phyloP scores from a whole-genome alignment of 441 rosid species.

The Monsonia emarginata region DNA sequence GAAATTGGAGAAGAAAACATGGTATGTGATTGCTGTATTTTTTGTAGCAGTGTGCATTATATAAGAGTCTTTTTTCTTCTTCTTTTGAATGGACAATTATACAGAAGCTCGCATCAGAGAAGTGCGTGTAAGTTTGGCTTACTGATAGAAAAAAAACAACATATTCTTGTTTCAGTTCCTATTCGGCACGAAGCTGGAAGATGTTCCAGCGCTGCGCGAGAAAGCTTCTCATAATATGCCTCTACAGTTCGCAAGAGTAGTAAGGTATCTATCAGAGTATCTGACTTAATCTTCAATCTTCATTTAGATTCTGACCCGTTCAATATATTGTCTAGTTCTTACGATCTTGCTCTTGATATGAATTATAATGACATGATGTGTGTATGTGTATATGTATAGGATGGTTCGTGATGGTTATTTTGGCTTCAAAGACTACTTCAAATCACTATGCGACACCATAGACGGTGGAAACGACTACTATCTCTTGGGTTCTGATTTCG shows the following conservation, averaged over 20 bases:
- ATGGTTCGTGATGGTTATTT: slow-evolving; percentile 45
- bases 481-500: slow-evolving; percentile 39
- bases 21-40: too few relatives aligned
- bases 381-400: slow-evolving; percentile 1
- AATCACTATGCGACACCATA: slow-evolving; percentile 35
- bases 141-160: slow-evolving; percentile 8
- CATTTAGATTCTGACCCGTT: neutral
- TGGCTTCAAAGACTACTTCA: slow-evolving; percentile 33
- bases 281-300: neutral
- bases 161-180: slow-evolving; percentile 30
- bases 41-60: too few relatives aligned
- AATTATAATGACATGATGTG: too few relatives aligned
- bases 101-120: slow-evolving; percentile 7
- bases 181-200: slow-evolving; percentile 37
- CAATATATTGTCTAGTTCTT: too few relatives aligned
- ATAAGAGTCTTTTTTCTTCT: too few relatives aligned
- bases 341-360: too few relatives aligned
- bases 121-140: slow-evolving; percentile 1
- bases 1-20: slow-evolving; percentile 47
- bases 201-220: slow-evolving; percentile 33
- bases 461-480: slow-evolving; percentile 32
- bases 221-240: slow-evolving; percentile 31
- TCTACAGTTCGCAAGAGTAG: slow-evolving; percentile 45
- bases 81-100: neutral
- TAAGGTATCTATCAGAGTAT: slow-evolving; percentile 31